These are phyloP conservation scores for Sclerotinia borealis DNA, from an alignment of 2,329 filamentous ascomycete genomes.

Conservation along the genomic window DNA sequence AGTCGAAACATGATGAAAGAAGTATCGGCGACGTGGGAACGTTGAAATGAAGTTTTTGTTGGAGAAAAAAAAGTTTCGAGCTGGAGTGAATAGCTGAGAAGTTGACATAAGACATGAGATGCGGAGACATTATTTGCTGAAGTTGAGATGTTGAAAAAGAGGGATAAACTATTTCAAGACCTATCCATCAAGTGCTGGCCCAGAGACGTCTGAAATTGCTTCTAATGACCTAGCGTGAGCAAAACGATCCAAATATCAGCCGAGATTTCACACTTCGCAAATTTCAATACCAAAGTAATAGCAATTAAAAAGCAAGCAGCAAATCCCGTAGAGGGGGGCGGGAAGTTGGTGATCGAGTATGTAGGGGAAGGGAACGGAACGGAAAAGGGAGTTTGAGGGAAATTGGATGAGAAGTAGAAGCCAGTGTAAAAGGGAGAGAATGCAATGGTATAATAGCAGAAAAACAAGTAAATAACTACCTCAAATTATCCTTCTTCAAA, in stretches of 20 bases:
- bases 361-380: too few relatives aligned
- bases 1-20: too few relatives aligned
- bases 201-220: slow-evolving; percentile 15
- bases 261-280: slow-evolving; percentile 9
- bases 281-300: slow-evolving; percentile 7
- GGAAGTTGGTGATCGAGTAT: neutral
- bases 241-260: slow-evolving; percentile 9
- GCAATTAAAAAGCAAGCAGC: slow-evolving; percentile 11
- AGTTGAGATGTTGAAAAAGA: too few relatives aligned
- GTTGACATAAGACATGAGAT: too few relatives aligned
- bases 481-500: slow-evolving; percentile 48
- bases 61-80: too few relatives aligned
- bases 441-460: neutral
- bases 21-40: too few relatives aligned
- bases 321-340: slow-evolving; percentile 1
- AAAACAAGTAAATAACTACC: slow-evolving; percentile 24
- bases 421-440: neutral
- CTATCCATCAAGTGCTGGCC: slow-evolving; percentile 6
- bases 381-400: neutral
- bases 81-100: too few relatives aligned
- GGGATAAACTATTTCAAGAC: neutral
- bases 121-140: too few relatives aligned
- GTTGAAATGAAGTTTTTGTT: too few relatives aligned
- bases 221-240: slow-evolving; percentile 13
- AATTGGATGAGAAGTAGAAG: neutral